Base-by-base conservation (phyloP, 2,329 filamentous ascomycete genomes). In the Diplodia sapinea region DNA sequence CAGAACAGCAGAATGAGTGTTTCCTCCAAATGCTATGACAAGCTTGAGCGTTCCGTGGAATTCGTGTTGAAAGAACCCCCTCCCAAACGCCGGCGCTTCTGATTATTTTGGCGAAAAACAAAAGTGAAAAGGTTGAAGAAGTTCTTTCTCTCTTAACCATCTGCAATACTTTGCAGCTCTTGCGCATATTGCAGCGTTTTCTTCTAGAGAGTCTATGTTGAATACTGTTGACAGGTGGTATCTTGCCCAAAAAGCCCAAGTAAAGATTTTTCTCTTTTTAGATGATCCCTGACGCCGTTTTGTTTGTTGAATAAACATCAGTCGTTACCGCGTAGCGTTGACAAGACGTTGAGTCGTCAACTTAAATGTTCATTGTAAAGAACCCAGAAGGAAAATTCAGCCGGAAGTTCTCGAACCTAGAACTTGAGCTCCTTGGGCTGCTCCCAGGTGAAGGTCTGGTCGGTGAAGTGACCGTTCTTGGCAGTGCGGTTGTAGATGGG, bases 391-490 rank as follows among this genome's bases (percentile, higher is more conserved):
- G 26, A 52, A 50, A 67, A 65, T 56, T 47, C 12, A 47, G 62
- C 50, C 13, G 8, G 9, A 13, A 12, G 26, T 12, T 33, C 43
- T 20, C 50, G 97, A 98, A 83, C 9, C 52, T 97, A 98, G 83
- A 92, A 91, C 84, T 91, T 94, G 79, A 99, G 92, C 74, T 86
- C 77, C 92, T 97, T 97, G 79, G 95, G 94, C 89, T 98, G 88
- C 89, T 99, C 95, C 95, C 95, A 99, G 83, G 86, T 89, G 88
- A 99, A 99, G 82, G 82, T 86, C 88, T 97, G 95, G 91, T 97
- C 95, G 83, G 93, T 96, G 84, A 99, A 99, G 89, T 99, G 95
- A 76, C 95, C 95, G 85, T 98, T 98, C 92, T 97, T 97, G 84
- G 95, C 95, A 68, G 95, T 99, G 86, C 94, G 88, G 88, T 89